Base-by-base conservation (phyloP, 345 rosid species). In the Schrenkiella parvula region DNA sequence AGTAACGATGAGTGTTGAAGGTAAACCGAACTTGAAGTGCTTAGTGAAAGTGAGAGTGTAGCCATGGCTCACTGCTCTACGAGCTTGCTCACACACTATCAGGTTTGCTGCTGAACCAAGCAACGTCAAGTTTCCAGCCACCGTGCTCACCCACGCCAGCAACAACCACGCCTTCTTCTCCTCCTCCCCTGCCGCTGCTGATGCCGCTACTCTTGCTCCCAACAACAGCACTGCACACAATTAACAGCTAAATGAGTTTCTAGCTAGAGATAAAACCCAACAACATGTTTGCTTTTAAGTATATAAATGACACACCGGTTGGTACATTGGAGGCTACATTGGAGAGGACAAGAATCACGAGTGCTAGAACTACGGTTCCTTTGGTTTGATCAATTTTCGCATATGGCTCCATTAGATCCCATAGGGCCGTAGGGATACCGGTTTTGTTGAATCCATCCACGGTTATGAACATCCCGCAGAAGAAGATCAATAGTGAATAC, bases 301-400 rank as follows among this genome's bases (percentile, higher is more conserved):
- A 29, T 38, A 21, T 12, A 0, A 0, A 19, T 17, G 64, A 53
- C 67, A 32, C 82, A 88, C 98, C 96, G 0, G 98, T 90, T 50
- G 96, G 98, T 28, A 93, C 97, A 68, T 90, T 93, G 4, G 98
- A 93, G 39, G 92, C 90, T 70, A 93, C 70, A 65, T 88, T 93
- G 14, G 97, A 88, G 62, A 90, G 80, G 12, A 80, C 53, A 34
- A 93, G 83, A 66, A 93, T 83, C 74, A 90, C 89, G 26, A 81
- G 10, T 1, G 92, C 86, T 2, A 90, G 88, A 59, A 93, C 75
- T n/a, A 80, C 84, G 2, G 32, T 46, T 46, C 98, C 98, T 18
- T 80, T 44, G 13, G 79, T 71, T 50, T 59, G 80, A 61, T 83
- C 68, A 10, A 85, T 79, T 41, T 78, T 73, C 1, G 97, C 81